These are phyloP conservation scores for Jamesozyma spencerorum DNA, from an alignment of 805 yeast species.

Conservation along the genomic window DNA sequence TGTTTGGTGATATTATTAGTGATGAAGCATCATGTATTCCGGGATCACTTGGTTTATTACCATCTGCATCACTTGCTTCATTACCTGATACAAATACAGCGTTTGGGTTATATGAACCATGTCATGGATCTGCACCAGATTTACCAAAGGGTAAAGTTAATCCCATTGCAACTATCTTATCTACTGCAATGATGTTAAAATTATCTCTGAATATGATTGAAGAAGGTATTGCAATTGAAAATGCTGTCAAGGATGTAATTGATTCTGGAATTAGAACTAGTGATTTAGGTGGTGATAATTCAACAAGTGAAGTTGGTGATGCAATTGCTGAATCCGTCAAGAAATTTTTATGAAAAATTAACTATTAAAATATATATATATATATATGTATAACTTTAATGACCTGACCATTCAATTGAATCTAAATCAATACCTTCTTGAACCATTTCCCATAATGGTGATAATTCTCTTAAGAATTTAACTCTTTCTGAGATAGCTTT, in stretches of 20 bases:
- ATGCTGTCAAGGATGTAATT: slow-evolving; percentile 75
- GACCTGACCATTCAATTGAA: slow-evolving; percentile 97
- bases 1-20: slow-evolving; percentile 97
- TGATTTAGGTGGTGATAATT: slow-evolving; percentile 72
- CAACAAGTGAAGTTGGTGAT: slow-evolving; percentile 89
- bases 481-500: slow-evolving; percentile 85
- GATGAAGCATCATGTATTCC: slow-evolving; percentile 98
- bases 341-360: slow-evolving; percentile 34
- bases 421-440: slow-evolving; percentile 95
- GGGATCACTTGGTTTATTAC: slow-evolving; percentile 91
- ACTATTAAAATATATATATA: not conserved
- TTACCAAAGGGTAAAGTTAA: slow-evolving; percentile 79
- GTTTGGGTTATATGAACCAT: slow-evolving; percentile 94
- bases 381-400: slow-evolving; percentile 33
- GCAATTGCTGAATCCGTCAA: slow-evolving; percentile 73
- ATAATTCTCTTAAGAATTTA: slow-evolving; percentile 78
- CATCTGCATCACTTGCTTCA: slow-evolving; percentile 92
- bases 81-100: slow-evolving; percentile 91
- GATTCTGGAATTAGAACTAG: slow-evolving; percentile 85
- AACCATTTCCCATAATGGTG: slow-evolving; percentile 98
- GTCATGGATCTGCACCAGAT: slow-evolving; percentile 98
- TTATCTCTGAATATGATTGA: slow-evolving; percentile 72
- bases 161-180: slow-evolving; percentile 90
- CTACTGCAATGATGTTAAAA: slow-evolving; percentile 96
- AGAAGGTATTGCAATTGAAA: slow-evolving; percentile 83